phyloP scores from a whole-genome alignment of 2,329 filamentous ascomycete species.

The Diplodia seriata region DNA sequence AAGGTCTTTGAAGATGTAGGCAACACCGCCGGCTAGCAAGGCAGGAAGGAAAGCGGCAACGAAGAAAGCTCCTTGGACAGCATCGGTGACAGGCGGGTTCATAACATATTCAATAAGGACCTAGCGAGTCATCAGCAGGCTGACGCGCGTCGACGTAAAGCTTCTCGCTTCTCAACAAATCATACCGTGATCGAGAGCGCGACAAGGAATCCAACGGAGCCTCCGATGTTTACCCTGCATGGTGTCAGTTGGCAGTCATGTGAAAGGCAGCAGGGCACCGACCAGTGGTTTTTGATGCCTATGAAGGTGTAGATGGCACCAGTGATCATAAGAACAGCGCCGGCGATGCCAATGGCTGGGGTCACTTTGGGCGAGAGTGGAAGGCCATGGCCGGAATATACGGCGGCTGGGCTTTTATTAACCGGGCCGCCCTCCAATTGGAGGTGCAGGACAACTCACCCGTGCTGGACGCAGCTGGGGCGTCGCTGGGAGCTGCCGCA shows the following conservation, averaged over 20 bases:
- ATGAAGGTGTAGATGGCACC: constrained; percentile 76
- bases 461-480: constrained; percentile 37
- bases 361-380: constrained; percentile 78
- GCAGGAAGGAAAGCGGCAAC: constrained; percentile 79
- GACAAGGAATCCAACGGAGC: constrained; percentile 77
- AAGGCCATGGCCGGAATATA: constrained; percentile 51
- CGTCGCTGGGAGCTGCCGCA: constrained; percentile 35
- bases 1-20: constrained; percentile 82
- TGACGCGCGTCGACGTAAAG: constrained; percentile 34
- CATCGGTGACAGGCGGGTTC: constrained; percentile 75
- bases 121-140: constrained; percentile 34
- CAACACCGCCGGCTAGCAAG: constrained; percentile 72
- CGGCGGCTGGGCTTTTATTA: constrained; percentile 23
- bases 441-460: constrained; percentile 36
- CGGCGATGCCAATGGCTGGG: constrained; percentile 80
- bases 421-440: constrained; percentile 4
- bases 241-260: constrained; percentile 35
- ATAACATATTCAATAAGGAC: constrained; percentile 88
- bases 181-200: constrained; percentile 71
- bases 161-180: constrained; percentile 38
- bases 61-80: constrained; percentile 84
- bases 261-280: constrained; percentile 31
- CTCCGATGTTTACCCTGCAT: constrained; percentile 44
- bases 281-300: constrained; percentile 81
- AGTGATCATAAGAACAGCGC: constrained; percentile 74